Base-by-base conservation (phyloP, 1,284 basidiomycete genomes). In the Cryptococcus wingfieldii region DNA sequence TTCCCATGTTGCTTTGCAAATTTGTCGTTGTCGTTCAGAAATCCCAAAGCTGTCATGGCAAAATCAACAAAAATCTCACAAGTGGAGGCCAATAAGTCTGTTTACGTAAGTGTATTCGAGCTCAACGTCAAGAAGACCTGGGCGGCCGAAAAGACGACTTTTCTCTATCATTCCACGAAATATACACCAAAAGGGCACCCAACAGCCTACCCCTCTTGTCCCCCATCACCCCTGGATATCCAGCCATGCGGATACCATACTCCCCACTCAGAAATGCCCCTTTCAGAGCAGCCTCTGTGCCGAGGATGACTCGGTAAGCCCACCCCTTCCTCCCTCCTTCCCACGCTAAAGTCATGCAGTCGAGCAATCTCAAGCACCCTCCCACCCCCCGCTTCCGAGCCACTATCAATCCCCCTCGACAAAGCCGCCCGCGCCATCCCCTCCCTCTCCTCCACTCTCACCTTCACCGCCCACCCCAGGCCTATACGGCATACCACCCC, bases 1-100 rank as follows among this genome's bases (percentile, higher is more conserved):
- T 78, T 60, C 31, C 31, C 31, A 34, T 34, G 31, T 34, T 34
- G 31, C 31, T 34, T 34, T 34, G 31, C 16, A 1, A 8, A 8
- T 9, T 8, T n/a, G 41, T 42, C 19, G 16, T 23, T 42, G 8
- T n/a, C 2, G 4, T 10, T 8, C 31, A 34, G 31, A 7, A 10
- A 34, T 34, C 10, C 7, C 31, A 34, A 12, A 47, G 14, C 19
- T 23, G 14, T 25, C 16, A 23, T 28, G 2, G 19, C 27, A 7
- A 47, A 16, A 47, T 9, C 27, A 14, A 38, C 28, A 19, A 38
- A 50, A 50, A 38, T 25, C 37, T 38, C 31, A 13, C 6, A 25
- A 38, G 38, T 42, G 25, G 50, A 39, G 39, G 39, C 39, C 7
- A 43, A 47, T 42, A n/a, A 3, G n/a, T 7, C 4, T 2, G 14